Evolutionary conservation across 2,329 filamentous ascomycete genomes (phyloP).

Genomic region (Pseudocercospora fijiensis): DNA sequence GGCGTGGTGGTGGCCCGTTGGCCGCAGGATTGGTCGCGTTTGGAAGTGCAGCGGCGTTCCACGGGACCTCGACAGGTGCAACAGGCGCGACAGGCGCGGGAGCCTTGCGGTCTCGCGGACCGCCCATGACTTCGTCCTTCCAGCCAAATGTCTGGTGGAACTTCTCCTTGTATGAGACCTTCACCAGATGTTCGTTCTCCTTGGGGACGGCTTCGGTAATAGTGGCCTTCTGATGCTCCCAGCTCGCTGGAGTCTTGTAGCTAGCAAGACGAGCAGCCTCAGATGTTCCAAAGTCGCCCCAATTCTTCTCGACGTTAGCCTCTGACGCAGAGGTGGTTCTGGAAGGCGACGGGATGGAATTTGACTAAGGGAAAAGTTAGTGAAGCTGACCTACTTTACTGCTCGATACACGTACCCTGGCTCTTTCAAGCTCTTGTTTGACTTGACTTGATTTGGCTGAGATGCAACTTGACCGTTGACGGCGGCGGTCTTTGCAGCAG

Average conservation of each 20-base stretch:
- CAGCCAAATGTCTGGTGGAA: not conserved
- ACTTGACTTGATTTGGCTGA: too few relatives aligned
- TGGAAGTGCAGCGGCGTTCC: not conserved
- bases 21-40: not conserved
- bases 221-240: not conserved
- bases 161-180: not conserved
- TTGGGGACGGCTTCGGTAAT: not conserved
- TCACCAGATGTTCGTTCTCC: not conserved
- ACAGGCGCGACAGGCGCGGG: not conserved
- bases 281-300: not conserved
- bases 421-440: too few relatives aligned
- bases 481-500: not conserved
- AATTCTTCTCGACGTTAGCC: not conserved
- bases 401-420: too few relatives aligned
- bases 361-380: too few relatives aligned
- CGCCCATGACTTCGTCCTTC: not conserved
- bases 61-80: not conserved
- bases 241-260: not conserved
- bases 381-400: too few relatives aligned
- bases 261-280: not conserved
- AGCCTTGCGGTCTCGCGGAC: not conserved
- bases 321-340: not conserved
- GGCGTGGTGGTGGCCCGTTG: not conserved
- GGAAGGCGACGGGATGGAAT: too few relatives aligned
- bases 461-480: too few relatives aligned